Evolutionary conservation across 768 basidiomycete species (phyloP).

Genomic region (Pleurotus sapidus): DNA sequence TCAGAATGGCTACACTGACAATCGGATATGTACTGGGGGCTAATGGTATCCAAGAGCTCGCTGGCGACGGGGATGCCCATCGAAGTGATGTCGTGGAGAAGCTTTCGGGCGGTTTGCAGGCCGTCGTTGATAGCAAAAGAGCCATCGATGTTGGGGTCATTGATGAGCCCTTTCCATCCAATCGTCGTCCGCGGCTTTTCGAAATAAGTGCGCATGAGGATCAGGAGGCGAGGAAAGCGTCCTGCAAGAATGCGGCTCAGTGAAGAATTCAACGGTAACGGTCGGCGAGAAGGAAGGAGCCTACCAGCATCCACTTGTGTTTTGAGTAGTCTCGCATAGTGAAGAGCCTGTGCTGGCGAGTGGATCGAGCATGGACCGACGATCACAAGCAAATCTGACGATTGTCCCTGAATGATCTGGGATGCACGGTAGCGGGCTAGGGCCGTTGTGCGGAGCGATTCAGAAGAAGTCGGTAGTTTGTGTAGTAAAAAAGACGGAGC

Average conservation of each 20-base stretch:
- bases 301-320: neutral
- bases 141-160: slow-evolving; percentile 92
- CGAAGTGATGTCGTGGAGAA: slow-evolving; percentile 82
- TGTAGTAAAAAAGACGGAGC: slow-evolving; percentile 89
- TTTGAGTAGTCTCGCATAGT: slow-evolving; percentile 2
- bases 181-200: slow-evolving; percentile 96
- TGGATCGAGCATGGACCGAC: slow-evolving; percentile 7
- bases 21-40: slow-evolving; percentile 89
- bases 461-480: slow-evolving; percentile 68
- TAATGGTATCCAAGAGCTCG: slow-evolving; percentile 77
- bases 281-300: neutral
- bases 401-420: slow-evolving; percentile 1
- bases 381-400: slow-evolving; percentile 1
- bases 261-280: neutral
- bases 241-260: neutral
- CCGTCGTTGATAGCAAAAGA: slow-evolving; percentile 97
- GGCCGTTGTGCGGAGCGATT: slow-evolving; percentile 75
- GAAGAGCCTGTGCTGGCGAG: slow-evolving; percentile 4
- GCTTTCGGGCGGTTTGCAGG: slow-evolving; percentile 79
- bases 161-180: slow-evolving; percentile 99
- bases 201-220: slow-evolving; percentile 98
- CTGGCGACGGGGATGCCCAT: slow-evolving; percentile 94
- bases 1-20: slow-evolving; percentile 45
- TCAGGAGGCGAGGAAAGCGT: slow-evolving; percentile 55
- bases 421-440: slow-evolving; percentile 77